A percentile compares a stretch with the other conserved stretches of the same genome.
Conservation (phyloP, 148 eudicot genomes). For the Nyssa sinensis region DNA sequence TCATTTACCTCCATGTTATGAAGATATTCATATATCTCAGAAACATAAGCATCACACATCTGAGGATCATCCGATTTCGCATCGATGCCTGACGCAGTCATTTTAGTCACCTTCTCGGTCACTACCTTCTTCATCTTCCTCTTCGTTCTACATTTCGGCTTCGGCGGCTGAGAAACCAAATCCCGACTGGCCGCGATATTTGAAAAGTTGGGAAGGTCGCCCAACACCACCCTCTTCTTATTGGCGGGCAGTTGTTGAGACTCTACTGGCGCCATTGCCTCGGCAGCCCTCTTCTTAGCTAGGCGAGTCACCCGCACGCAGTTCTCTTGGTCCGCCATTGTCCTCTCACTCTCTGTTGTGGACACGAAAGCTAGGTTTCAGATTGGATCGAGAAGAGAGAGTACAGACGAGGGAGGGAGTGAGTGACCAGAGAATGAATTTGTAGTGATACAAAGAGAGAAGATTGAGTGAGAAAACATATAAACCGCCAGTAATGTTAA, state of each 20-base stretch:
- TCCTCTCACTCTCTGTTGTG: background rate
- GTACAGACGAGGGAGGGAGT: too few relatives aligned
- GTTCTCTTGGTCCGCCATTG: conserved; percentile 75
- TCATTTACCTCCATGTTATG: conserved; percentile 70
- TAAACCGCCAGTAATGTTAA: background rate
- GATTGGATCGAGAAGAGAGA: background rate
- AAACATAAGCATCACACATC: conserved; percentile 64
- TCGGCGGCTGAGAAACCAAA: conserved; percentile 13
- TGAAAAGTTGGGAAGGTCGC: conserved; percentile 49
- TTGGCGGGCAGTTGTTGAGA: conserved; percentile 13
- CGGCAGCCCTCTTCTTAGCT: conserved; percentile 60
- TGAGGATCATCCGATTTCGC: conserved; percentile 51
- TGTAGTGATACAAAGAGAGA: background rate
- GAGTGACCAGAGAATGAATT: background rate
- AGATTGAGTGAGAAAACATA: too few relatives aligned
- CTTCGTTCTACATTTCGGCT: conserved; percentile 19
- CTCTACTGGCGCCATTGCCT: conserved; percentile 16
- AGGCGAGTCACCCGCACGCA: conserved; percentile 56
- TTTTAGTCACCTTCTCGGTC: background rate
- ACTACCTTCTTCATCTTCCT: conserved; percentile 32
- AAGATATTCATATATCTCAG: conserved; percentile 69
- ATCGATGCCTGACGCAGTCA: conserved; percentile 31
- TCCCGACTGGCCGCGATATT: conserved; percentile 16
- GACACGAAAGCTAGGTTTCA: background rate
- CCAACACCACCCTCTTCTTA: conserved; percentile 69